phyloP scores from a whole-genome alignment of 2,329 filamentous ascomycete species.

The Alternaria longipes region DNA sequence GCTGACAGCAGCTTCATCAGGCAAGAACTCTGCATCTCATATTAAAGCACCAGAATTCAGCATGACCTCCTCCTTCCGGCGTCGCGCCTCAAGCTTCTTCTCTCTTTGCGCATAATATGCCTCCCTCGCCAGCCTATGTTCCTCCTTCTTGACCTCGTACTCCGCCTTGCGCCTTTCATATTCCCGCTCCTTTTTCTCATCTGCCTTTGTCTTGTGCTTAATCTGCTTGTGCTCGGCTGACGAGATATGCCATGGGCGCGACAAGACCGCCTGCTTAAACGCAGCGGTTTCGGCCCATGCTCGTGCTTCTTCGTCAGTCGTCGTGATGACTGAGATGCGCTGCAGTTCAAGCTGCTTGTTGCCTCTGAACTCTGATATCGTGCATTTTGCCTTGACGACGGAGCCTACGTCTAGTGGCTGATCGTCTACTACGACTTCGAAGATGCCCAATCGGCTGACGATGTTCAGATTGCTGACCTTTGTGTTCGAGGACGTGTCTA shows the following conservation, averaged over 20 bases:
- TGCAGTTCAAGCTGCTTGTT: constrained; percentile 65
- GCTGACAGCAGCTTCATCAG: too few species aligned
- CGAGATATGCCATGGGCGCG: constrained; percentile 62
- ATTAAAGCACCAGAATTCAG: constrained; percentile 55
- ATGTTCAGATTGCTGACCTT: constrained; percentile 52
- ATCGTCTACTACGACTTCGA: constrained; percentile 53
- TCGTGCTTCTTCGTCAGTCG: constrained; percentile 64
- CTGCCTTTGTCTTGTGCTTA: constrained; percentile 49
- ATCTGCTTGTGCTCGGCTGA: constrained; percentile 56
- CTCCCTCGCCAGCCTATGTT: constrained; percentile 43
- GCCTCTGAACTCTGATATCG: constrained; percentile 61
- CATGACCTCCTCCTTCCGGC: constrained; percentile 55
- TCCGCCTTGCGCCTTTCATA: constrained; percentile 46
- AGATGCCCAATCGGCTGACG: constrained; percentile 46
- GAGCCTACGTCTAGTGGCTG: constrained; percentile 56
- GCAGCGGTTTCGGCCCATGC: constrained; percentile 62
- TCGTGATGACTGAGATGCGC: constrained; percentile 58
- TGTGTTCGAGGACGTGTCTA: constrained; percentile 47
- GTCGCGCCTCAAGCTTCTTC: constrained; percentile 54
- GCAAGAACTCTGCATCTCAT: constrained; percentile 8
- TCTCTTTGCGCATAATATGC: constrained; percentile 43
- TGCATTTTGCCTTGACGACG: constrained; percentile 66
- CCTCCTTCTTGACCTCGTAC: constrained; percentile 44
- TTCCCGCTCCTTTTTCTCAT: constrained; percentile 51
- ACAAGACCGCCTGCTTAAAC: constrained; percentile 61